Base-by-base conservation (phyloP, 164 flowering plant genomes). In the Piper betle region DNA sequence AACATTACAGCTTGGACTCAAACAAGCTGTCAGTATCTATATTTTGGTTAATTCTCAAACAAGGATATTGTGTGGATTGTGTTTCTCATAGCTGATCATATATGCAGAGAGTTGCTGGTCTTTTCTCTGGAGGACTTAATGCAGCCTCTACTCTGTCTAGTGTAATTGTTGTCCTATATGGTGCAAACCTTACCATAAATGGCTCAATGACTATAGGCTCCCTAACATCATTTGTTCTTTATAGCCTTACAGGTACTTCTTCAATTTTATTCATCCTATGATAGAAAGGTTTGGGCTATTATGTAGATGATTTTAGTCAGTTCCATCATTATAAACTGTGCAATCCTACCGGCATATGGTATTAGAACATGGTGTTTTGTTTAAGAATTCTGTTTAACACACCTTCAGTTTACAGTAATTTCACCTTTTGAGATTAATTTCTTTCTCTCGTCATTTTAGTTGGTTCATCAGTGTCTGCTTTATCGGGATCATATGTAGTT, bases 101-200 rank as follows among this genome's bases (percentile, higher is more conserved):
- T 53, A 39, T 71, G 62, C 87, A 94, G 99, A 83, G 73, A 83
- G 77, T 91, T 3, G 81, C 83, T 53, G 99, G 97, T 25, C 64
- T 84, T 16, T 94, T 94, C 72, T 82, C 71, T 77, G 97, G 99
- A 69, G 89, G 96, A 52, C 62, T 94, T 53, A 85, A 77, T 80
- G 97, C 97, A 19, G 96, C 96, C 55, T 88, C 91, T 43, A 94
- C 97, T 7, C 55, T 91, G 64, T 91, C 97, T 4, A 88, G 91
- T 41, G 78, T 82, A 18, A 69, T 83, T 46, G 97, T 94, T 11
- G 96, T 94, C 58, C 77, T 91, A 40, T 94, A 88, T 77, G 99
- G 99, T 60, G 99, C 97, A 60, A 74, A 72, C 39, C 77, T 94
- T 69, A 85, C 97, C 42, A 94, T 94, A 60, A 76, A 18, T 37